Evolutionary conservation across 495 filamentous ascomycete genomes (phyloP), one percentile per base, ranked within the genome.

Genomic region (Entonaema liquescens): DNA sequence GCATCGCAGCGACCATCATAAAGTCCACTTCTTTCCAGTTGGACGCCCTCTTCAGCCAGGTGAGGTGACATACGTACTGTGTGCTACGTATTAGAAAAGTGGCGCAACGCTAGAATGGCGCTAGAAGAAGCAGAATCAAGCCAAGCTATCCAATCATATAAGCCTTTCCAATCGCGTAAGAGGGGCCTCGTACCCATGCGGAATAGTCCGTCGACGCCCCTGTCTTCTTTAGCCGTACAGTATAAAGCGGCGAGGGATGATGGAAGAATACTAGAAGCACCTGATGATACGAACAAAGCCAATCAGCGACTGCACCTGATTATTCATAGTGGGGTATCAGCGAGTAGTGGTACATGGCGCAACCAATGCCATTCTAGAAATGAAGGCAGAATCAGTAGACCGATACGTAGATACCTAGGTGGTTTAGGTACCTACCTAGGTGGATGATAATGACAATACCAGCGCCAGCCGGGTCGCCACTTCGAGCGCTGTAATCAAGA

Each of bases 101-200:
- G 76, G 77, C 77, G 72, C 69, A 52, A 78, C 75, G 74, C 77
- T 79, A 79, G 77, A 79, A 79, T 59, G 70, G 62, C 77, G 72
- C 76, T 79, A 79, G 77, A 79, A 79, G 71, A 62, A 62, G 69
- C 55, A 68, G 71, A 72, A 72, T 33, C 59, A 55, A 54, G 38
- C 33, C 50, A 26, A 35, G 28, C 28, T 29, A 12, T 15, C 77
- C 77, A 79, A 79, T 79, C 71, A 78, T 28, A 68, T 52, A 42
- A 64, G 28, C 11, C 23, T 28, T 36, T 54, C 56, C 67, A 65
- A 64, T 64, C 57, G 59, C 70, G 59, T 59, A 56, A 59, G 68
- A 75, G 60, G 68, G 68, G 67, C 70, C 67, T 72, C 35, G 54
- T 73, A 56, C 74, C 56, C 60, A 63, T 67, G 38, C 68, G 68